These are phyloP conservation scores for Ganoderma multipileum DNA, from an alignment of 1,284 basidiomycete genomes.

Conservation along the genomic window DNA sequence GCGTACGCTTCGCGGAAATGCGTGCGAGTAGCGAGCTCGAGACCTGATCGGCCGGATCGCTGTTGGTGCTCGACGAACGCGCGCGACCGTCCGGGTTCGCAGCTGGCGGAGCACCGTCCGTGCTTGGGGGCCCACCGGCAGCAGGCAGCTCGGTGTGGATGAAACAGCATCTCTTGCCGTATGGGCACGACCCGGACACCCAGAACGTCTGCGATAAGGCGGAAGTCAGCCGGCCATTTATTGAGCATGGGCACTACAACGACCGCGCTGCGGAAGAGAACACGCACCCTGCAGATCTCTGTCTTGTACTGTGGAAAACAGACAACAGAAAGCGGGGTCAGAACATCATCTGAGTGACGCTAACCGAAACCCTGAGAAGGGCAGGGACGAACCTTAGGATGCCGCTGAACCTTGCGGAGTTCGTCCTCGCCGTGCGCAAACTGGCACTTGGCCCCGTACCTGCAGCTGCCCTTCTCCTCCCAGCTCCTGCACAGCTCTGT, in stretches of 20 bases:
- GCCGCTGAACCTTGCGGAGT: slow-evolving; percentile 79
- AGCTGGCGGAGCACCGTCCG: slow-evolving; percentile 56
- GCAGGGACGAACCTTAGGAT: slow-evolving; percentile 75
- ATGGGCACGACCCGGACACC: slow-evolving; percentile 90
- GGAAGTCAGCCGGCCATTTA: slow-evolving; percentile 28
- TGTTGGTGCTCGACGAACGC: slow-evolving; percentile 75
- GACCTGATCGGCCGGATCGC: slow-evolving; percentile 71
- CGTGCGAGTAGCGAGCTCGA: slow-evolving; percentile 73
- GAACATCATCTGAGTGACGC: slow-evolving; percentile 18
- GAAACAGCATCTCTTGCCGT: slow-evolving; percentile 90
- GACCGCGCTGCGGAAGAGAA: slow-evolving; percentile 17
- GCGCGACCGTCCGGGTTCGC: slow-evolving; percentile 62
- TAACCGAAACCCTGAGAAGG: slow-evolving; percentile 5
- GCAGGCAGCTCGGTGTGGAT: slow-evolving; percentile 85
- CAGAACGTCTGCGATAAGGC: slow-evolving; percentile 74
- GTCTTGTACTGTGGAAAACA: slow-evolving; percentile 77
- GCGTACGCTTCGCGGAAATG: slow-evolving; percentile 70
- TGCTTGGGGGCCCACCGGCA: slow-evolving; percentile 57
- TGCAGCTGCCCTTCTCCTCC: slow-evolving; percentile 92
- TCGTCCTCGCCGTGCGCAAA: slow-evolving; percentile 92
- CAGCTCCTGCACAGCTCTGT: slow-evolving; percentile 92
- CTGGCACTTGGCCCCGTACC: slow-evolving; percentile 88
- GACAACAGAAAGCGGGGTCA: slow-evolving; percentile 7
- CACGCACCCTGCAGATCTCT: slow-evolving; percentile 84
- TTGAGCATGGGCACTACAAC: slow-evolving; percentile 10